These are phyloP conservation scores for Candida odintsovae DNA, from an alignment of 805 yeast species.

Conservation along the genomic window DNA sequence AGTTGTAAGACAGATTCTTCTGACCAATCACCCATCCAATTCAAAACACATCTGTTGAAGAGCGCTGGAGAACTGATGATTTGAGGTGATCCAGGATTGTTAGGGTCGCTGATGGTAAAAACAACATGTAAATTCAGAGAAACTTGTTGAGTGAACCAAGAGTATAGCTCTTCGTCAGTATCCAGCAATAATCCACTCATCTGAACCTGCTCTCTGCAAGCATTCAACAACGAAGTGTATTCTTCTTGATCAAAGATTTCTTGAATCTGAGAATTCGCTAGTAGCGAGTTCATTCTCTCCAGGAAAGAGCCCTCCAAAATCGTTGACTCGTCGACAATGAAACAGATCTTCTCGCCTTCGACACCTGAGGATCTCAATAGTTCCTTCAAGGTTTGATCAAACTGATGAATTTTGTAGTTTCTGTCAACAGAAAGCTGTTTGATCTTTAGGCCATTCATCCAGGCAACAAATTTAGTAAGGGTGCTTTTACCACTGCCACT, in stretches of 20 bases:
- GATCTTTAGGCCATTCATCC: constrained; percentile 77
- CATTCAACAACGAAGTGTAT: constrained; percentile 40
- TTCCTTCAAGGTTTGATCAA: constrained; percentile 57
- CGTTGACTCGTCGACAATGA: constrained; percentile 76
- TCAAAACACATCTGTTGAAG: constrained; percentile 81
- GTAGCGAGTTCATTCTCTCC: constrained; percentile 87
- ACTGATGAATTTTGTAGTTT: constrained; percentile 51
- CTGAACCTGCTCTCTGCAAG: constrained; percentile 52
- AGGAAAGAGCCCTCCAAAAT: constrained; percentile 71
- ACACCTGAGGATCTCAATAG: constrained; percentile 46
- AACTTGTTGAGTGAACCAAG: constrained; percentile 69
- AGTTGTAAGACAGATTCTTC: constrained; percentile 42
- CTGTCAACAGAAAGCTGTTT: constrained; percentile 52
- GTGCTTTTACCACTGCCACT: constrained; percentile 80
- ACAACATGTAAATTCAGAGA: constrained; percentile 75
- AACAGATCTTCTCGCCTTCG: constrained; percentile 57
- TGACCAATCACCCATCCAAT: constrained; percentile 89
- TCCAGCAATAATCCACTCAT: constrained; percentile 60
- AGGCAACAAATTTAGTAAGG: constrained; percentile 73
- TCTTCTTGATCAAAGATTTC: constrained; percentile 83
- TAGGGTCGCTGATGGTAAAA: constrained; percentile 62
- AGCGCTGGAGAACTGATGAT: constrained; percentile 79
- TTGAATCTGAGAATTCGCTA: constrained; percentile 91
- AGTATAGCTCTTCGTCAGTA: constrained; percentile 60
- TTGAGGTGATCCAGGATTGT: constrained; percentile 30